phyloP scores from a whole-genome alignment of 2,329 filamentous ascomycete genomes.

The Penicillium griseofulvum region DNA sequence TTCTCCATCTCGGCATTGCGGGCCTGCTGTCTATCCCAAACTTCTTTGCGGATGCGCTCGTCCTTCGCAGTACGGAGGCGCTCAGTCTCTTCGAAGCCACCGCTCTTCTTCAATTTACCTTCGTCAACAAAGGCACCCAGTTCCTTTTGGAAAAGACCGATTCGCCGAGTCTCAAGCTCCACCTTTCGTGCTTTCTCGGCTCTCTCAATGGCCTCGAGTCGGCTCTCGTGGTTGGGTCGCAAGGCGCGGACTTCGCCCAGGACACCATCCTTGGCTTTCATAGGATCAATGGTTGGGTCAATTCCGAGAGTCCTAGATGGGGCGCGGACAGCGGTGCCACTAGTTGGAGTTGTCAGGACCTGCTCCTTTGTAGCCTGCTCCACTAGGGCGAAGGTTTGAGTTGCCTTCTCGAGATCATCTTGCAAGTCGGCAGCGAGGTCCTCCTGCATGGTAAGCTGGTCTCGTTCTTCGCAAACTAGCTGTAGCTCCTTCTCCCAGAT shows the following conservation, averaged over 20 bases:
- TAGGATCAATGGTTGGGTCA: conserved; percentile 63
- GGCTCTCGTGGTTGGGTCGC: conserved; percentile 88
- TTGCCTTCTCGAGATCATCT: conserved; percentile 92
- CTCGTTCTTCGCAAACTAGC: conserved; percentile 90
- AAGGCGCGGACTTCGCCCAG: conserved; percentile 90
- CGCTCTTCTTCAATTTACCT: conserved; percentile 91
- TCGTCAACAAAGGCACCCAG: conserved; percentile 81
- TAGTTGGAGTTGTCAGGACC: conserved; percentile 62
- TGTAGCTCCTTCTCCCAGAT: conserved; percentile 99
- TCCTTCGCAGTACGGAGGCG: conserved; percentile 79
- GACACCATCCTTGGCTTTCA: conserved; percentile 83
- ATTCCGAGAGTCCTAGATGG: conserved; percentile 53
- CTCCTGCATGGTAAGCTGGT: conserved; percentile 93
- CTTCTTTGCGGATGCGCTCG: conserved; percentile 78
- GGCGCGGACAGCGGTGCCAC: conserved; percentile 43
- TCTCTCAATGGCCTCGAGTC: conserved; percentile 94
- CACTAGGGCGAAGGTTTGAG: conserved; percentile 88
- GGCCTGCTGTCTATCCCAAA: conserved; percentile 54
- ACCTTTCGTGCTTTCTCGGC: conserved; percentile 88
- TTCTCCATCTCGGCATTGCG: conserved; percentile 51
- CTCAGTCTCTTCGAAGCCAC: conserved; percentile 92
- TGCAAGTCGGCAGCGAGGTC: conserved; percentile 88
- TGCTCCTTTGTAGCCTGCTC: conserved; percentile 99
- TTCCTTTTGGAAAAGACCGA: conserved; percentile 80
- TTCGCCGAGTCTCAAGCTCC: conserved; percentile 73